Evolutionary conservation across 2,329 filamentous ascomycete species (phyloP), one percentile per base, ranked within the genome.

Genomic region (Cadophora luteo-olivacea): DNA sequence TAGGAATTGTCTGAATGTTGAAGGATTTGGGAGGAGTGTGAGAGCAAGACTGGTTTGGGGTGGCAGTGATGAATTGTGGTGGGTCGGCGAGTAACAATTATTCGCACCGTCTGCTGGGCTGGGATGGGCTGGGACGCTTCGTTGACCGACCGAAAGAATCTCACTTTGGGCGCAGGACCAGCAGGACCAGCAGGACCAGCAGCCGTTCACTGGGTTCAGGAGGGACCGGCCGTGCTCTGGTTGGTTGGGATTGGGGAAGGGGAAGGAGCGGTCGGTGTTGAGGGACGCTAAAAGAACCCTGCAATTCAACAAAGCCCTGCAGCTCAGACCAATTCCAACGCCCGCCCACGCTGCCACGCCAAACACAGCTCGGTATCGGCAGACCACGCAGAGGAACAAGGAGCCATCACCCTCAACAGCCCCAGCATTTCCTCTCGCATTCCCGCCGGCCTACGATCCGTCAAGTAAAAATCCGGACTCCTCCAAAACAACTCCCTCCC

Each of bases 301-400:
- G 60, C 38, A 36, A 55, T 64, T 64, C 61, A 64, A 64, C 61
- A 64, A 64, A 54, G 55, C 55, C 55, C 55, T 41, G 33, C 60
- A 51, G 60, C 12, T 38, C 36, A 38, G 41, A 16, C 25, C 61
- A 36, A 25, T 29, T 3, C 25, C 24, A 9, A 16, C 41, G 12
- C 12, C 41, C 16, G 7, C 9, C 36, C 36, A 9, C 14, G 36
- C 36, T 9, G 14, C 36, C 36, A 16, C 16, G 41, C 41, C 41
- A 45, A 19, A 45, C 41, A 19, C 36, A 54, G 29, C 41, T 41
- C 32, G 51, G 24, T 48, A 65, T 41, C 63, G 38, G 51, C 48
- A 41, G n/a, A 51, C 24, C 24, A 32, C 29, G 36, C 36, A 38
- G 36, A 38, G 9, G 36, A 9, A 2, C 36, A 38, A 7, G 36